Evolutionary conservation across 2,329 filamentous ascomycete genomes (phyloP).

Genomic region (Xylaria sp.): DNA sequence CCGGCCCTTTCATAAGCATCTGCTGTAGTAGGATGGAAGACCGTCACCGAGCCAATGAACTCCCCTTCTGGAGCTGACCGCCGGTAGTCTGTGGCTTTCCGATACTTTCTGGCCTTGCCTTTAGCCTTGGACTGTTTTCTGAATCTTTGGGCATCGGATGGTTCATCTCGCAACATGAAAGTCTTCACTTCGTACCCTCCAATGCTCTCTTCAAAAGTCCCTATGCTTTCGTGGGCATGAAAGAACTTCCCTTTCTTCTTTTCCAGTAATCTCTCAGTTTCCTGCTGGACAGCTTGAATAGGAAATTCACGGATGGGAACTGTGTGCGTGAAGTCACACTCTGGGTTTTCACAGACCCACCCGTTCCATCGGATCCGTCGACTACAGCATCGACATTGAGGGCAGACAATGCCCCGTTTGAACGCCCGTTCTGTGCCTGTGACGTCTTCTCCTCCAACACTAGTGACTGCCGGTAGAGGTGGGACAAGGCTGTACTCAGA

Average conservation of each 20-base stretch:
- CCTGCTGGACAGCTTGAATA: constrained; percentile 22
- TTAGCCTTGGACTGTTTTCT: neutral
- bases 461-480: constrained; percentile 32
- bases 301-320: constrained; percentile 32
- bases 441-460: constrained; percentile 14
- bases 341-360: constrained; percentile 60
- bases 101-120: neutral
- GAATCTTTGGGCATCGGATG: neutral
- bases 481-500: constrained; percentile 42
- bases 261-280: constrained; percentile 7
- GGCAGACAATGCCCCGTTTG: constrained; percentile 69
- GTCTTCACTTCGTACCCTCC: constrained; percentile 40
- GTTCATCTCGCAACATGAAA: constrained; percentile 46
- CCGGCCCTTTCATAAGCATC: constrained; percentile 50
- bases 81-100: neutral
- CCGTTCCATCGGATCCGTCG: constrained; percentile 62
- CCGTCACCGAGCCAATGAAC: constrained; percentile 54
- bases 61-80: constrained; percentile 29
- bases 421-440: constrained; percentile 53
- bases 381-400: constrained; percentile 62
- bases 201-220: constrained; percentile 20
- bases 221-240: neutral
- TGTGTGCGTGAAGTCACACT: constrained; percentile 51
- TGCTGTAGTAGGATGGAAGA: constrained; percentile 56
- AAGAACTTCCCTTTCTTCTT: neutral